Conservation (phyloP, 495 filamentous ascomycete genomes). For the Lepraria neglecta region DNA sequence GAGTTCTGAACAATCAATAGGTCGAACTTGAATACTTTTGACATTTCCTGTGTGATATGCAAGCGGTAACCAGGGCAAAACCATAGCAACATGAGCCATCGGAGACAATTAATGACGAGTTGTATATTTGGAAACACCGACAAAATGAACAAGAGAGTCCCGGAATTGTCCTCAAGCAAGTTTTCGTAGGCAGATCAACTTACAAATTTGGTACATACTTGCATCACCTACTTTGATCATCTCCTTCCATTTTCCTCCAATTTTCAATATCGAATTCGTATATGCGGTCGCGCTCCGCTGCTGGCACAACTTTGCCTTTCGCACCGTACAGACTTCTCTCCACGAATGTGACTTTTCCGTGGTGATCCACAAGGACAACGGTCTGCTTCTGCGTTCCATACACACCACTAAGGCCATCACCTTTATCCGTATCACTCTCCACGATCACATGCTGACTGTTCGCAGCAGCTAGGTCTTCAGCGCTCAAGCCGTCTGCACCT, state of each 20-base stretch:
- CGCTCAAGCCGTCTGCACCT: slow-evolving; percentile 42
- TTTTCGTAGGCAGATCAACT: too few species aligned
- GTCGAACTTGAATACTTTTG: too few species aligned
- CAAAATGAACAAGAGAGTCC: too few species aligned
- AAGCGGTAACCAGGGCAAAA: too few species aligned
- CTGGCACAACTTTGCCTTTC: slow-evolving; percentile 52
- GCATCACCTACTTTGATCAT: too few species aligned
- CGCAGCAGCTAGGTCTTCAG: slow-evolving; percentile 48
- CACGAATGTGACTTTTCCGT: slow-evolving; percentile 70
- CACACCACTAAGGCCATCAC: slow-evolving; percentile 45
- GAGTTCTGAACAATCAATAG: too few species aligned
- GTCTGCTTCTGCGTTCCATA: slow-evolving; percentile 98
- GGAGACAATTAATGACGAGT: too few species aligned
- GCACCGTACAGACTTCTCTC: slow-evolving; percentile 79
- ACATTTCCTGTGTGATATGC: too few species aligned
- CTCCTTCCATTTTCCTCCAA: background rate
- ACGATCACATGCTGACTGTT: slow-evolving; percentile 15
- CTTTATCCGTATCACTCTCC: slow-evolving; percentile 23
- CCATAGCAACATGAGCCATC: too few species aligned
- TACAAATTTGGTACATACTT: too few species aligned
- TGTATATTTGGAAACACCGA: too few species aligned
- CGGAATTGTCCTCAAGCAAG: too few species aligned
- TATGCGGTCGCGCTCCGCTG: slow-evolving; percentile 54
- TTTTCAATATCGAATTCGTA: slow-evolving; percentile 58
- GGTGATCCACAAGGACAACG: slow-evolving; percentile 66